These are phyloP conservation scores for Backusella psychrophila DNA, from an alignment of 192 early-diverging fungal genomes.

Conservation along the genomic window DNA sequence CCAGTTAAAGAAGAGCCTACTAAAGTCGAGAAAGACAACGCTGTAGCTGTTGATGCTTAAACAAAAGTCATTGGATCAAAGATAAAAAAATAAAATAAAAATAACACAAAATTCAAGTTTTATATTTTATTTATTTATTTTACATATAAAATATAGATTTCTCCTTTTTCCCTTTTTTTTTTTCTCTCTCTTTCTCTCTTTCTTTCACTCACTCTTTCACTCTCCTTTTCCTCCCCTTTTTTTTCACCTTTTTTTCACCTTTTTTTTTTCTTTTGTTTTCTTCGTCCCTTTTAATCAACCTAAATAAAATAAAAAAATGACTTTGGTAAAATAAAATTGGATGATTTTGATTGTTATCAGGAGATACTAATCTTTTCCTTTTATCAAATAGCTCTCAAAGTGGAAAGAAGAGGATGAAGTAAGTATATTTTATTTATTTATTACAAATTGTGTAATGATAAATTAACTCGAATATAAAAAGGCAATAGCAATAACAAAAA, in stretches of 20 bases:
- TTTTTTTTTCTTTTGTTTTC: neutral
- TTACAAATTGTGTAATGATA: neutral
- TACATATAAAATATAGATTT: neutral
- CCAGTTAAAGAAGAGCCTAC: neutral
- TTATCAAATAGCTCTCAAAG: conserved; percentile 1
- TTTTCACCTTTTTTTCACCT: neutral
- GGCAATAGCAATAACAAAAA: conserved; percentile 1
- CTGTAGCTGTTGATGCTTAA: neutral
- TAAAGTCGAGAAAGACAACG: neutral
- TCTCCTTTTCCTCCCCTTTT: neutral
- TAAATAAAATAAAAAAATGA: neutral
- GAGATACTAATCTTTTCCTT: neutral
- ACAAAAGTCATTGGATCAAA: neutral
- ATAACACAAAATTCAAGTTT: neutral
- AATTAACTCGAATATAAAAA: neutral
- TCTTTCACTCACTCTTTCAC: neutral
- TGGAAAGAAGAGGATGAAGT: conserved; percentile 5
- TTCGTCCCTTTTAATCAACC: neutral
- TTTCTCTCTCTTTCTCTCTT: neutral
- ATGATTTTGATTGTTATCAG: neutral
- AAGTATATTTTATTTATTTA: neutral
- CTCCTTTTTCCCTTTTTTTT: neutral
- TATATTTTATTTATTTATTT: neutral
- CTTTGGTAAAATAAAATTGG: neutral
- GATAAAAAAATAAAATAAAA: neutral